Conservation (phyloP, 192 early-diverging fungal genomes). For the Allomyces javanicus region DNA sequence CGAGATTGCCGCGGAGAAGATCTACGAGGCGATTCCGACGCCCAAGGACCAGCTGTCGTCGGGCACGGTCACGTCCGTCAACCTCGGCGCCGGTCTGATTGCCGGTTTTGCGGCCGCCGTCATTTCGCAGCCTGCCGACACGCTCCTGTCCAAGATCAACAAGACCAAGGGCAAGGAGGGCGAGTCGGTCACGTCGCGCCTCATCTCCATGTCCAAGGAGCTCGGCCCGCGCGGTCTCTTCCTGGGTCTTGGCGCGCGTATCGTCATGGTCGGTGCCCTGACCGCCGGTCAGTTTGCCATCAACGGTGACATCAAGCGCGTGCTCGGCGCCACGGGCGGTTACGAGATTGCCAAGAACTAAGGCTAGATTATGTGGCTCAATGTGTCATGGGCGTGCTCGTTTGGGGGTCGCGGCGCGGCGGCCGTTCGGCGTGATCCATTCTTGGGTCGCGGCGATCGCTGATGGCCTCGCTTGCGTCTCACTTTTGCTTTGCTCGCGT, state of each 20-base stretch:
- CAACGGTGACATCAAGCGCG: conserved; percentile 38
- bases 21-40: conserved; percentile 20
- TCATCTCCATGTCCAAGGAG: conserved; percentile 25
- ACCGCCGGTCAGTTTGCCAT: conserved; percentile 49
- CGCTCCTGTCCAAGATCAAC: conserved; percentile 51
- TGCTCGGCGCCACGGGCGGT: conserved; percentile 34
- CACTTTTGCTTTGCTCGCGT: too few species aligned
- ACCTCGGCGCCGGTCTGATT: conserved; percentile 36
- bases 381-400: too few species aligned
- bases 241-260: conserved; percentile 41
- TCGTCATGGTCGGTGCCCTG: conserved; percentile 45
- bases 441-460: too few species aligned
- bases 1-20: conserved; percentile 25
- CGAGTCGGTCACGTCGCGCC: conserved; percentile 30
- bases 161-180: conserved; percentile 41
- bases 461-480: too few species aligned
- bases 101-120: conserved; percentile 46
- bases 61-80: conserved; percentile 23
- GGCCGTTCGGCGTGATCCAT: too few species aligned
- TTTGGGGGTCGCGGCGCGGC: too few species aligned
- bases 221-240: conserved; percentile 35
- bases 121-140: conserved; percentile 48
- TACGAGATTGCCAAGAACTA: conserved; percentile 26
- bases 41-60: conserved; percentile 22
- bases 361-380: not conserved